Evolutionary conservation across 2,329 filamentous ascomycete genomes (phyloP).

Genomic region (Apiospora hydei): DNA sequence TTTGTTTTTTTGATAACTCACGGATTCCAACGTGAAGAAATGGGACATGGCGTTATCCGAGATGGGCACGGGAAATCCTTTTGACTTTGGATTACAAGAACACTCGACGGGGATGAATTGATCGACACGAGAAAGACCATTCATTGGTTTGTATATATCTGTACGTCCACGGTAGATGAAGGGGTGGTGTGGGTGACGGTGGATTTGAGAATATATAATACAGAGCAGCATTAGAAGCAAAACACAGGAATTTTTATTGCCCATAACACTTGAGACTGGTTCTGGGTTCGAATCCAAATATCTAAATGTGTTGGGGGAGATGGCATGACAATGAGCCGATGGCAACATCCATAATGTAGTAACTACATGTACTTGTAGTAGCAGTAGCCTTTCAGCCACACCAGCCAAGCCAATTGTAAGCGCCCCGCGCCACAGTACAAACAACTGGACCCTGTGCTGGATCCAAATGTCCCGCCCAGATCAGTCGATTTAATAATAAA

Average conservation of each 20-base stretch:
- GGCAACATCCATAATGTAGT: not conserved
- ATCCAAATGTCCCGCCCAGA: not conserved
- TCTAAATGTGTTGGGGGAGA: not conserved
- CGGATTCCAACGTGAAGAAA: not conserved
- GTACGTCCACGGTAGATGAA: constrained; percentile 12
- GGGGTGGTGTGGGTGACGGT: not conserved
- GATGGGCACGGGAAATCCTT: constrained; percentile 16
- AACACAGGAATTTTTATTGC: constrained; percentile 11
- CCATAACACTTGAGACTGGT: not conserved
- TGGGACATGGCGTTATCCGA: constrained; percentile 22
- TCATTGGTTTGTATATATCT: constrained; percentile 23
- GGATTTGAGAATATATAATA: constrained; percentile 9
- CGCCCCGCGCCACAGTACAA: constrained; percentile 5
- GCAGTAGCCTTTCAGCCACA: not conserved
- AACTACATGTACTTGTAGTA: not conserved
- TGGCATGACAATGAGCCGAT: constrained; percentile 20
- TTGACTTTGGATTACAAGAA: constrained; percentile 11
- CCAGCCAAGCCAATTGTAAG: not conserved
- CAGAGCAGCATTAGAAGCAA: not conserved
- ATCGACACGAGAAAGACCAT: constrained; percentile 9
- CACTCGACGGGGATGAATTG: constrained; percentile 15
- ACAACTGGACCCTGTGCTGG: not conserved
- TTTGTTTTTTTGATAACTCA: constrained; percentile 20
- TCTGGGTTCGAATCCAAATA: not conserved
- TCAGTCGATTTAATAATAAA: not conserved